These are phyloP conservation scores for Sphaerobolus stellatus DNA, from an alignment of 1,284 basidiomycete genomes.

Conservation along the genomic window DNA sequence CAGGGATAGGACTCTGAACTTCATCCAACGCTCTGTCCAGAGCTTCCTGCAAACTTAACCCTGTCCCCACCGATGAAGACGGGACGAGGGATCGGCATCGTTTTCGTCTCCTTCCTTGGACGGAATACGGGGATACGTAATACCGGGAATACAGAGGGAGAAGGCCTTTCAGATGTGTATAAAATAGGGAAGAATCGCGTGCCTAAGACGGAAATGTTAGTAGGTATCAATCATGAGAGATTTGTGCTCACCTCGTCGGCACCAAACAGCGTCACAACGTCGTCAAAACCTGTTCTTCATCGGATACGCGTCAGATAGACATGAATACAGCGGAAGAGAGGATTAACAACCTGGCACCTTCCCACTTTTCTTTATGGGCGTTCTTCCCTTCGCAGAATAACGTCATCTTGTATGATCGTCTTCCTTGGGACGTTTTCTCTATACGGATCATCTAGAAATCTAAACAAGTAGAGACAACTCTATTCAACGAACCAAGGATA, in stretches of 20 bases:
- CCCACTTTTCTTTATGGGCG: slow-evolving; percentile 84
- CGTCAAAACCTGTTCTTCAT: slow-evolving; percentile 56
- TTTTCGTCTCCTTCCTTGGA: slow-evolving; percentile 30
- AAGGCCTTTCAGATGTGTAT: slow-evolving; percentile 49
- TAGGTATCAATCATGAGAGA: neutral
- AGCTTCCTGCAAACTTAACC: slow-evolving; percentile 36
- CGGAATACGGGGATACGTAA: slow-evolving; percentile 19
- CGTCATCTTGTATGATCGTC: slow-evolving; percentile 84
- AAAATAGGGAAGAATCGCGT: slow-evolving; percentile 47
- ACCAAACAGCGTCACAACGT: slow-evolving; percentile 63
- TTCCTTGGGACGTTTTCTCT: slow-evolving; percentile 61
- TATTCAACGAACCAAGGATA: slow-evolving; percentile 70
- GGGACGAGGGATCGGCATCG: slow-evolving; percentile 46
- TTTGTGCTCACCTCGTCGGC: slow-evolving; percentile 69
- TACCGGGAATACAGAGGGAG: slow-evolving; percentile 33
- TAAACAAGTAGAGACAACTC: neutral
- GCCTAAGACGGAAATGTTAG: slow-evolving; percentile 9
- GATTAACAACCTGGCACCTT: slow-evolving; percentile 64
- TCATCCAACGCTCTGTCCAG: slow-evolving; percentile 54
- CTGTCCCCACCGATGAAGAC: slow-evolving; percentile 23
- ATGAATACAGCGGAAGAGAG: slow-evolving; percentile 5
- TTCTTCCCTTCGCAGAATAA: slow-evolving; percentile 85
- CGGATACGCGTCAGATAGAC: too few relatives aligned
- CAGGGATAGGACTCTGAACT: slow-evolving; percentile 46
- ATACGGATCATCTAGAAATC: slow-evolving; percentile 2